Evolutionary conservation across 2,329 filamentous ascomycete genomes (phyloP).

Genomic region (Pseudophaeomoniella oleicola): DNA sequence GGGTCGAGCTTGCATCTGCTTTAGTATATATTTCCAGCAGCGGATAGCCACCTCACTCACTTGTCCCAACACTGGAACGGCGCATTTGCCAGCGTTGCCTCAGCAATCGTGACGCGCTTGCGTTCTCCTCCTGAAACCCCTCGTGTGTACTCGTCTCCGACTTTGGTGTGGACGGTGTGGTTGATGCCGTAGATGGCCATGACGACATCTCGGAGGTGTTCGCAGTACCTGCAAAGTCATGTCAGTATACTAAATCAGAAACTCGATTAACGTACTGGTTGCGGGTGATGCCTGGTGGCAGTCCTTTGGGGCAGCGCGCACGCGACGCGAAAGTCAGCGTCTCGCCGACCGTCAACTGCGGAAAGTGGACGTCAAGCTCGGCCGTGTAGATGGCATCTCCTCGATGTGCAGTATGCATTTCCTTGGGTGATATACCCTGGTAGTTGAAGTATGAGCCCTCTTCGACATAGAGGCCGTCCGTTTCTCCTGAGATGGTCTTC

Average conservation of each 20-base stretch:
- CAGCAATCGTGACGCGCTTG: slow-evolving; percentile 48
- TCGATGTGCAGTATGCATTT: slow-evolving; percentile 52
- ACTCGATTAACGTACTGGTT: slow-evolving; percentile 29
- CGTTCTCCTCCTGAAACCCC: slow-evolving; percentile 48
- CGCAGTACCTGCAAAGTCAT: slow-evolving; percentile 17
- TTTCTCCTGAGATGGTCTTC: slow-evolving; percentile 73
- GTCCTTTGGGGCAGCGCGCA: slow-evolving; percentile 29
- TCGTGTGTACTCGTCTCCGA: slow-evolving; percentile 41
- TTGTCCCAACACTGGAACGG: slow-evolving; percentile 32
- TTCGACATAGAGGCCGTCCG: slow-evolving; percentile 63
- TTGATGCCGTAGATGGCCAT: slow-evolving; percentile 31
- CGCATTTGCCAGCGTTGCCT: slow-evolving; percentile 30
- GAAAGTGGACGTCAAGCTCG: slow-evolving; percentile 36
- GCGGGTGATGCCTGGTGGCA: slow-evolving; percentile 23
- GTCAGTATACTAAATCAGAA: not conserved
- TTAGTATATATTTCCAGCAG: slow-evolving; percentile 1
- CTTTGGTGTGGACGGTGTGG: slow-evolving; percentile 38
- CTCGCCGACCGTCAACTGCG: slow-evolving; percentile 41
- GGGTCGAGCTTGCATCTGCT: slow-evolving; percentile 33
- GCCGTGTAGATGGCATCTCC: slow-evolving; percentile 25
- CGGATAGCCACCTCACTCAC: not conserved
- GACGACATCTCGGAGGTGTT: slow-evolving; percentile 28
- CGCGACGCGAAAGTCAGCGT: slow-evolving; percentile 40
- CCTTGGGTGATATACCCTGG: slow-evolving; percentile 46
- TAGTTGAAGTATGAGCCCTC: slow-evolving; percentile 65